Conservation (phyloP, 75 land plant species). For the Azolla pinnata region DNA sequence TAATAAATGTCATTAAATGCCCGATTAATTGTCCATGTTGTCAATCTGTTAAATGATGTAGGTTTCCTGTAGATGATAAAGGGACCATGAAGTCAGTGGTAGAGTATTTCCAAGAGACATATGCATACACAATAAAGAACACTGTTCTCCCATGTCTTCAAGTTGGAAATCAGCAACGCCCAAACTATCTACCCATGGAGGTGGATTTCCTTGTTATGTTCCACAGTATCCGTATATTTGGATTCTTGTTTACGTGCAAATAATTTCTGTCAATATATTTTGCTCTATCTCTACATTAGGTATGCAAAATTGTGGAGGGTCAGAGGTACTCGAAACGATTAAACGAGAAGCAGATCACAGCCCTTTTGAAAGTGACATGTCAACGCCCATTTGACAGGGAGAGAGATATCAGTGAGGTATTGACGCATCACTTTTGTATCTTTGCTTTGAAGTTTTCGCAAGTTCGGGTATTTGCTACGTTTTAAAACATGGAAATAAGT, state of each 20-base stretch:
- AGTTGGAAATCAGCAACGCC: slow-evolving; percentile 78
- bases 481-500: too few relatives aligned
- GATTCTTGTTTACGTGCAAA: too few relatives aligned
- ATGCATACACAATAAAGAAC: slow-evolving; percentile 64
- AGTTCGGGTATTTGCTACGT: too few relatives aligned
- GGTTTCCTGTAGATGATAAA: slow-evolving; percentile 88
- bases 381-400: slow-evolving; percentile 74
- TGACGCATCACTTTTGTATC: too few relatives aligned
- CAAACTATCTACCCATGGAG: slow-evolving; percentile 97
- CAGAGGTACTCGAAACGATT: slow-evolving; percentile 79
- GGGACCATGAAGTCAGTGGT: slow-evolving; percentile 93
- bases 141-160: slow-evolving; percentile 73
- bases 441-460: too few relatives aligned
- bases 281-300: slow-evolving; percentile 23
- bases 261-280: not conserved
- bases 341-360: slow-evolving; percentile 79
- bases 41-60: too few relatives aligned
- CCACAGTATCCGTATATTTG: too few relatives aligned
- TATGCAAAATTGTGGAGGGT: slow-evolving; percentile 86
- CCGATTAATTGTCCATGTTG: too few relatives aligned
- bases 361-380: slow-evolving; percentile 77
- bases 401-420: slow-evolving; percentile 68
- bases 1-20: too few relatives aligned
- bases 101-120: slow-evolving; percentile 84
- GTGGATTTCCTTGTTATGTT: slow-evolving; percentile 22